Base-by-base conservation (phyloP, 768 basidiomycete genomes). In the Serendipita indica region DNA sequence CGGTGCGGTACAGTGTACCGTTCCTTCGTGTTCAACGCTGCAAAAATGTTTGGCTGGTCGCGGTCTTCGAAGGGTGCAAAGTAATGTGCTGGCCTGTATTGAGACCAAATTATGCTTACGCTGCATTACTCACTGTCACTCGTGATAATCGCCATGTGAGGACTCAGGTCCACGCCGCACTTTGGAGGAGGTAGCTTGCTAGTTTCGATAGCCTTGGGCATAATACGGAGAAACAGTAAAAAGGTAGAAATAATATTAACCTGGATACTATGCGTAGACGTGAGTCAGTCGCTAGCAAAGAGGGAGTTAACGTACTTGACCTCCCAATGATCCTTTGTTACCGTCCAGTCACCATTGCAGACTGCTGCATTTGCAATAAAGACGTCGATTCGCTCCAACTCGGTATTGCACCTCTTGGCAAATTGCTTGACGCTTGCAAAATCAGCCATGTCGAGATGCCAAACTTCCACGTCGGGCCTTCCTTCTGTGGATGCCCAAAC, bases 281-380 rank as follows among this genome's bases (percentile, higher is more conserved):
- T 46, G 22, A 22, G 39, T 18, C 7, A 30, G 13, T 30, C 10
- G 10, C 14, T 12, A n/a, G n/a, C 16, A 58, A 28, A 30, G 45
- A 34, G 3, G n/a, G 41, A 33, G 16, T 4, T 33, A 28, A 59
- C 62, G 18, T n/a, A 63, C 62, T 25, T 39, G 18, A 30, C 18
- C 37, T 63, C 62, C 57, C 58, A 63, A 13, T 58, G 61, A 59
- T 61, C 46, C 13, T 16, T 13, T 4, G 62, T 58, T 13, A 16
- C 20, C 45, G 34, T 28, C 32, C 32, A 43, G 25, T 58, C 43
- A 4, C 22, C n/a, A 6, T 35, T 32, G 18, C 27, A 14, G 16
- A 63, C 39, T n/a, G 57, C 62, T 3, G 62, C 62, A 33, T 63
- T 63, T n/a, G 46, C 46, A 3, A 62, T 27, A 30, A 62, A 35